Percentiles rank a stretch among this genome's conserved stretches.
Evolutionary conservation across 2,329 filamentous ascomycete genomes (phyloP).

Genomic region (Cordyceps cateniannulata): DNA sequence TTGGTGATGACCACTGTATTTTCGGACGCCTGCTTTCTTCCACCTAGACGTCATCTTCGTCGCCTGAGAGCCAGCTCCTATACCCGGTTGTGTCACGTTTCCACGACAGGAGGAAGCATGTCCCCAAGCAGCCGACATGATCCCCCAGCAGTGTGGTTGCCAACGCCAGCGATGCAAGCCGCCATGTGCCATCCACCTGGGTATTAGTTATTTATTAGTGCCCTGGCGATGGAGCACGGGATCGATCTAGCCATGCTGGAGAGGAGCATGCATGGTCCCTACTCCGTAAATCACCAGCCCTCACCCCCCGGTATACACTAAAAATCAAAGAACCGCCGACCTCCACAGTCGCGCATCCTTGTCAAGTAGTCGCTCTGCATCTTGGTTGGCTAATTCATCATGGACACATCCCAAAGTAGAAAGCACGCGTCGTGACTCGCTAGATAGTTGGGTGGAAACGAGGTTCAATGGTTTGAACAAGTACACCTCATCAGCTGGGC

Average conservation of each 20-base stretch:
- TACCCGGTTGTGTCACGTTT: constrained; percentile 1
- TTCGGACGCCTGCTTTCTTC: not conserved
- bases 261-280: not conserved
- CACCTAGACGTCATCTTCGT: not conserved
- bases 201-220: not conserved
- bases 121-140: not conserved
- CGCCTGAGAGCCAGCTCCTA: not conserved
- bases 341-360: not conserved
- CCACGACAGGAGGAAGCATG: not conserved
- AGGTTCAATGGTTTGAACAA: not conserved
- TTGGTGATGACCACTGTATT: too few species aligned
- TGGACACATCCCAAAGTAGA: constrained; percentile 1
- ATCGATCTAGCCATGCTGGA: constrained; percentile 12
- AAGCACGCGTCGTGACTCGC: constrained; percentile 1
- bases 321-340: not conserved
- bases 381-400: constrained; percentile 8
- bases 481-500: not conserved
- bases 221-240: constrained; percentile 8
- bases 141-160: not conserved
- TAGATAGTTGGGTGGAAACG: not conserved
- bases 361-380: constrained; percentile 2
- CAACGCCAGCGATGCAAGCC: not conserved
- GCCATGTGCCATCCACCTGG: constrained; percentile 1
- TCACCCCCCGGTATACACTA: not conserved
- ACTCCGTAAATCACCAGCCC: constrained; percentile 11